Conservation (phyloP, 2,329 filamentous ascomycete genomes). For the Botrytis hyacinthi region DNA sequence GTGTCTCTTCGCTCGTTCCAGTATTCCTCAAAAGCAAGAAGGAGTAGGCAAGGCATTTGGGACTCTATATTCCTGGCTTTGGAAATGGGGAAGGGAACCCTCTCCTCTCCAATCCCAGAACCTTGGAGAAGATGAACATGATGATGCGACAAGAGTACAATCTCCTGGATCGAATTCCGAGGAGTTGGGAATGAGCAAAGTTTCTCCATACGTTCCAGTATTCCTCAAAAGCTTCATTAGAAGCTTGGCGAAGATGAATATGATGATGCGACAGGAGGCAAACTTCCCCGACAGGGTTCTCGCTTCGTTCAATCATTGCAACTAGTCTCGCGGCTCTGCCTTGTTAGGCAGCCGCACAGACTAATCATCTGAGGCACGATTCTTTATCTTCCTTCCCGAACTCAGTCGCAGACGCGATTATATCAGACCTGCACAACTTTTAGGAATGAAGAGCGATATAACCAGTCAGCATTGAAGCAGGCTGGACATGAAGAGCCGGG, state of each 20-base stretch:
- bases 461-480: not conserved
- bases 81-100: slow-evolving; percentile 52
- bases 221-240: too few relatives aligned
- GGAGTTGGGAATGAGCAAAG: too few relatives aligned
- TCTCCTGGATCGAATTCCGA: too few relatives aligned
- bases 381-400: not conserved
- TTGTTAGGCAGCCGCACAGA: not conserved
- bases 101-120: too few relatives aligned
- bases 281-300: not conserved
- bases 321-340: not conserved
- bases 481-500: not conserved
- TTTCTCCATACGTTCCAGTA: too few relatives aligned
- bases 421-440: not conserved
- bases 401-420: not conserved
- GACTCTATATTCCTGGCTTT: slow-evolving; percentile 48
- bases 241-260: not conserved
- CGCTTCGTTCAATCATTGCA: not conserved
- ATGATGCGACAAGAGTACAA: not conserved
- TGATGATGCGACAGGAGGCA: not conserved
- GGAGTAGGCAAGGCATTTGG: slow-evolving; percentile 49
- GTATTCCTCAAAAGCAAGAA: slow-evolving; percentile 44
- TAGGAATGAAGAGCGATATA: not conserved
- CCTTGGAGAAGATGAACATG: not conserved
- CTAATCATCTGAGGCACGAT: not conserved
- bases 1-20: slow-evolving; percentile 40